Base-by-base conservation (phyloP, 163 green algal species). In the Volvox carteri region DNA sequence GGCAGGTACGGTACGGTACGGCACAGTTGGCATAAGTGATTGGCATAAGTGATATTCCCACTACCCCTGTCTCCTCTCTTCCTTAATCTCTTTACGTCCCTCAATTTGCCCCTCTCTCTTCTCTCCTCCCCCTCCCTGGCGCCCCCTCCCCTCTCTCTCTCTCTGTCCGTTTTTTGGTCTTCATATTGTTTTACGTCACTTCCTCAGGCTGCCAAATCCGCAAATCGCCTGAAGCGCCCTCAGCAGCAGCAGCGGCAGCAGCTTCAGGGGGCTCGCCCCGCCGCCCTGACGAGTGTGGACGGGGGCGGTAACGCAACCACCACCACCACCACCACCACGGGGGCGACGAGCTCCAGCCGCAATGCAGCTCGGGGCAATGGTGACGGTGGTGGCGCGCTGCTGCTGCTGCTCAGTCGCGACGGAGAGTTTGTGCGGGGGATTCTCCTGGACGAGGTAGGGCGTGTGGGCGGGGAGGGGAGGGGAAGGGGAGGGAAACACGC, bases 401-500 rank as follows among this genome's bases (percentile, higher is more conserved):
- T 88, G 39, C 92, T 98, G 90, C 85, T 98, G 87, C 92, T 98
- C 76, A 92, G 90, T 1, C 83, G 89, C 1, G 92, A 97, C 21
- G 95, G 94, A 6, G 88, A 92, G 30, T 98, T 95, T 81, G 92
- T 98, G 60, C 92, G 95, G 35, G 90, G 86, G 90, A 97, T 99
- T 50, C 65, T 99, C 42, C 87, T 96, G 37, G 96, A 98, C n/a
- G 97, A 99, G 95, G 87, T 98, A 44, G 91, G 78, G 4, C 30
- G 41, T 58, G 21, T 54, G 54, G 77, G 21, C 2, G 33, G 75
- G 0, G 67, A 33, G 7, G n/a, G 33, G 67, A 50, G 19, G 18
- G 21, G 21, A 70, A 30, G 25, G 21, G 21, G 33, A 70, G 25
- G 21, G 21, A 70, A 70, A 21, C 58, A n/a, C n/a, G n/a, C n/a